These are phyloP conservation scores for Rhodotorula paludigena DNA, from an alignment of 768 basidiomycete genomes.

Conservation along the genomic window DNA sequence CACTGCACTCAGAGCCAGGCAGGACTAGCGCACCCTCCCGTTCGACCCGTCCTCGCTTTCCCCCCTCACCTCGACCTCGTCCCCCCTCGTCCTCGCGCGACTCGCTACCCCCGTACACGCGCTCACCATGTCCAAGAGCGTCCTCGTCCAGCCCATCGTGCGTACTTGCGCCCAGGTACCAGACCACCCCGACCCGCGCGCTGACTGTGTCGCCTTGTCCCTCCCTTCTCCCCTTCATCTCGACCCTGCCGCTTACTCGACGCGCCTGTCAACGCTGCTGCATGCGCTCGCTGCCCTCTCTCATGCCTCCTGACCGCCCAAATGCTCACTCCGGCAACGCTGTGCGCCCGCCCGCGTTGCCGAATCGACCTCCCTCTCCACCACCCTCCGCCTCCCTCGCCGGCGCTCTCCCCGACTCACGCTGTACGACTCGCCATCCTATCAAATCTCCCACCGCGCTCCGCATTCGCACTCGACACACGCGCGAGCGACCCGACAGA, in stretches of 20 bases:
- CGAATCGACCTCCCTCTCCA: background rate
- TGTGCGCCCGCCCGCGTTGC: too few species aligned
- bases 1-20: too few species aligned
- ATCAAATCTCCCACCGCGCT: too few species aligned
- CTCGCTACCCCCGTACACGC: too few species aligned
- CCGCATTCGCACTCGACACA: background rate
- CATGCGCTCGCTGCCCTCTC: background rate
- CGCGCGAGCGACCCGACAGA: constrained; percentile 55
- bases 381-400: constrained; percentile 11
- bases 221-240: background rate
- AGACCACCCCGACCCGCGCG: too few species aligned
- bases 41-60: background rate
- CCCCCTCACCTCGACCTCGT: background rate
- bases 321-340: background rate
- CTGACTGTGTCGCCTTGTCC: background rate
- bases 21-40: too few species aligned
- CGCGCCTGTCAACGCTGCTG: background rate
- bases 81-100: background rate
- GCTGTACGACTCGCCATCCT: background rate
- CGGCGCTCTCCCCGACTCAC: background rate
- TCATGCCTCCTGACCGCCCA: too few species aligned
- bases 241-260: background rate
- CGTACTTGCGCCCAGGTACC: constrained; percentile 45
- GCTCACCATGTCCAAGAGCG: constrained; percentile 55
- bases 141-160: constrained; percentile 99